Evolutionary conservation across 768 basidiomycete species (phyloP).

Genomic region (Pleurotus sapidus): DNA sequence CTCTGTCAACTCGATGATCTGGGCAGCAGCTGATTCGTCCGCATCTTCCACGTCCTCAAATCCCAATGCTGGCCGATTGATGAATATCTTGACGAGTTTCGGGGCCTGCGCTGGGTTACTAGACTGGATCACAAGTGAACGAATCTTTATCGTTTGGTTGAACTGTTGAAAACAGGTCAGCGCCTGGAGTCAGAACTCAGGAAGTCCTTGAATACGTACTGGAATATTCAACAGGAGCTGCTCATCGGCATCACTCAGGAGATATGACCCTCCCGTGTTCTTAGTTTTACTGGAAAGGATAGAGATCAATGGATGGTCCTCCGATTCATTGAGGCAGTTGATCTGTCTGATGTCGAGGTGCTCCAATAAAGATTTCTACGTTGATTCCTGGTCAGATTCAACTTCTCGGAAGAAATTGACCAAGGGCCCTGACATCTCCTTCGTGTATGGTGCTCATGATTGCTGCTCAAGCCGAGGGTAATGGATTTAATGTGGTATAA

Average conservation of each 20-base stretch:
- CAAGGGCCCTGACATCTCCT: slow-evolving; percentile 14
- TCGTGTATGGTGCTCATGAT: no score
- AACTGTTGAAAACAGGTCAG: slow-evolving; percentile 39
- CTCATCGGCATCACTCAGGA: slow-evolving; percentile 71
- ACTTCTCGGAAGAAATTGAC: neutral
- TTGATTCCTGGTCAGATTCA: neutral
- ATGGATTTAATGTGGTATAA: neutral
- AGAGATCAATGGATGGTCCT: slow-evolving; percentile 45
- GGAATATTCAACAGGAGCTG: slow-evolving; percentile 66
- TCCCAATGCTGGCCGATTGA: slow-evolving; percentile 56
- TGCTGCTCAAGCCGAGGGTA: no score
- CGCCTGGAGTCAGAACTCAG: neutral
- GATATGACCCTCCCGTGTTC: slow-evolving; percentile 44
- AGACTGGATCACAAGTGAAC: slow-evolving; percentile 52
- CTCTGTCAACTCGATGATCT: slow-evolving; percentile 50
- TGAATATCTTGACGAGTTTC: slow-evolving; percentile 56
- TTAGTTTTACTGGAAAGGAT: slow-evolving; percentile 41
- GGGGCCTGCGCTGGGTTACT: slow-evolving; percentile 45
- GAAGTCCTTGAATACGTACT: slow-evolving; percentile 35
- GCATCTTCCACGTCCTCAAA: slow-evolving; percentile 66
- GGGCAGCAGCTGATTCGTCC: slow-evolving; percentile 47
- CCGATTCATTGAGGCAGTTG: slow-evolving; percentile 68
- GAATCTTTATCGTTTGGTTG: slow-evolving; percentile 65
- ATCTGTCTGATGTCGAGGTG: slow-evolving; percentile 57
- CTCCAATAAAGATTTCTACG: slow-evolving; percentile 52